phyloP scores from a whole-genome alignment of 257 asterid genomes.

The Avicennia marina region DNA sequence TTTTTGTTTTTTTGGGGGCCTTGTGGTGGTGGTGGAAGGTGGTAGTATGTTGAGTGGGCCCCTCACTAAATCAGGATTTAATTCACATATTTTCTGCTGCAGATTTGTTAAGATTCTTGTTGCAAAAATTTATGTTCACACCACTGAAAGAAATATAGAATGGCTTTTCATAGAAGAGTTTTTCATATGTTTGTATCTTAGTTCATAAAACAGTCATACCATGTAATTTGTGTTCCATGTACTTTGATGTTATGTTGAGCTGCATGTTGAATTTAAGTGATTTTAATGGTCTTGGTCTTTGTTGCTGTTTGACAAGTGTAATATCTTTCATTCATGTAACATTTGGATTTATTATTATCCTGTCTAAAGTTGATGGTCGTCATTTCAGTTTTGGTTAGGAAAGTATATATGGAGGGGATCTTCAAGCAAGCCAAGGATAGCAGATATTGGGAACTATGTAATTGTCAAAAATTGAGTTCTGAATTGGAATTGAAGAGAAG shows the following conservation, averaged over 20 bases:
- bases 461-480: constrained; percentile 76
- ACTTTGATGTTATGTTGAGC: constrained; percentile 8
- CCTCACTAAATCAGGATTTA: background rate
- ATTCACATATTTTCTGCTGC: too few relatives aligned
- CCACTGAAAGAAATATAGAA: too few relatives aligned
- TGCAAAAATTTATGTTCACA: background rate
- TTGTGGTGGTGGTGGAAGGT: background rate
- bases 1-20: constrained; percentile 3
- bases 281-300: background rate
- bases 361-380: constrained; percentile 17
- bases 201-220: too few relatives aligned
- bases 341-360: constrained; percentile 5
- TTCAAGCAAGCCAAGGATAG: constrained; percentile 82
- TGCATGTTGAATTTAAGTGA: background rate
- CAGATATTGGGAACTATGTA: constrained; percentile 88
- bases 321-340: background rate
- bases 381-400: constrained; percentile 69
- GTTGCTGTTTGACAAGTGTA: background rate
- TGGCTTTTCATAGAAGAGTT: too few relatives aligned
- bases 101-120: too few relatives aligned
- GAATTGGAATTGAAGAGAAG: constrained; percentile 75
- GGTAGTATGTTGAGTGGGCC: background rate
- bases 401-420: constrained; percentile 72
- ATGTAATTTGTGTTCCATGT: background rate
- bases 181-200: background rate